These are phyloP conservation scores for Trifolium fragiferum DNA, from an alignment of 306 rosid genomes.

Conservation along the genomic window DNA sequence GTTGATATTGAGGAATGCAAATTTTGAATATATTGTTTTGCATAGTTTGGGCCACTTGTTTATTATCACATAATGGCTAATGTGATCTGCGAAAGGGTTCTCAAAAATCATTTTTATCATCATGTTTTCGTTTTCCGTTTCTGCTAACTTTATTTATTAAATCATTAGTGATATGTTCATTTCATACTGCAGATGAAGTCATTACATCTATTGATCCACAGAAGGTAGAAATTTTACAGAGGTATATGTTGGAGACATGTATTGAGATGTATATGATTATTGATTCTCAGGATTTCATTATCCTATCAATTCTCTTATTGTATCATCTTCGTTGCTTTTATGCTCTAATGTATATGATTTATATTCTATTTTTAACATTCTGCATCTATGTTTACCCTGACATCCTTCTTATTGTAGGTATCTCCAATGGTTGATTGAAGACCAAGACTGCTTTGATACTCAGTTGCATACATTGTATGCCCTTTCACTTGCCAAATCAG, in stretches of 20 bases:
- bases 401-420: constrained; percentile 60
- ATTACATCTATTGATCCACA: constrained; percentile 86
- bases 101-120: constrained; percentile 28
- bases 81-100: constrained; percentile 24
- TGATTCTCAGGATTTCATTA: constrained; percentile 36
- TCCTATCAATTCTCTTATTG: constrained; percentile 10
- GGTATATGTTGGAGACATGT: constrained; percentile 53
- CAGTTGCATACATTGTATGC: constrained; percentile 91
- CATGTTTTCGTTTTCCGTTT: constrained; percentile 24
- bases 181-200: constrained; percentile 72
- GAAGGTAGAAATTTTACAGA: constrained; percentile 88
- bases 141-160: constrained; percentile 32
- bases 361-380: constrained; percentile 18
- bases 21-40: constrained; percentile 31
- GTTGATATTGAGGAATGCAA: constrained; percentile 34
- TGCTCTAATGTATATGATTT: constrained; percentile 2
- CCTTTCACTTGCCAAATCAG: constrained; percentile 91
- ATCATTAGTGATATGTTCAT: constrained; percentile 29
- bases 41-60: constrained; percentile 33
- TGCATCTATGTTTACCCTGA: constrained; percentile 7
- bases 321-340: not conserved
- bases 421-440: constrained; percentile 98
- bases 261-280: constrained; percentile 28
- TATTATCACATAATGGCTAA: constrained; percentile 25
- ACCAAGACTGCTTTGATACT: constrained; percentile 71